Base-by-base conservation (phyloP, 352 stramenopile species). In the Globisporangium orthogonon region DNA sequence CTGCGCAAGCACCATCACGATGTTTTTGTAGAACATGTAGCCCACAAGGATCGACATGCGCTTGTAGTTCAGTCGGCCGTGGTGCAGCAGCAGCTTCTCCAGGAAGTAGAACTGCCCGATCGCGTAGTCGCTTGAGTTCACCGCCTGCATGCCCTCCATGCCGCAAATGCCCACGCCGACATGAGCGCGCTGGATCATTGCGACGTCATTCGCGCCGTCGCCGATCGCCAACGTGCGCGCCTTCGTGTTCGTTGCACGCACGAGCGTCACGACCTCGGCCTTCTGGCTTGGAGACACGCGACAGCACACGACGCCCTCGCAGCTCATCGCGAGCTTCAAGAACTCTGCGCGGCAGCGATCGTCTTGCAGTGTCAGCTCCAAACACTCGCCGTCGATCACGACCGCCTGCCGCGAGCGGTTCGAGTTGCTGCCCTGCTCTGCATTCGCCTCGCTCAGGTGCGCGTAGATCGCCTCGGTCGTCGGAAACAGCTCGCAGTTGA, bases 11-110 rank as follows among this genome's bases (percentile, higher is more conserved):
- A 94, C 88, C 64, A 97, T 83, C 29, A 94, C 74, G 58, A 98
- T 95, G 72, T 99, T 99, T 71, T 99, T 98, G 89, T 99, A 99
- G 67, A 99, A 99, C 62, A 98, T 97, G 69, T 98, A 99, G 6
- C 97, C 80, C 23, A 97, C 79, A 14, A 98, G 67, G 47, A 94
- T 84, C 1, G 89, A 76, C 66, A 96, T 88, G 13, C 94, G 83
- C 11, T 83, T 76, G 62, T 97, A 97, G 67, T 95, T 97, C 77
- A 83, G 94, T 1, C 91, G 74, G 0, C 94, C 94, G 57, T 98
- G 91, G 2, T 97, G 84, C 28, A 98, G 67, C 18, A 97, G 63
- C n/a, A 98, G 66, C 4, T 87, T 85, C 59, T 94, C 75, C 7
- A 98, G 70, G 58, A 92, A 97, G 4, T 87, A 84, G 65, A 98